Evolutionary conservation across 768 basidiomycete genomes (phyloP).

Genomic region (Podaxis mareebaensis): DNA sequence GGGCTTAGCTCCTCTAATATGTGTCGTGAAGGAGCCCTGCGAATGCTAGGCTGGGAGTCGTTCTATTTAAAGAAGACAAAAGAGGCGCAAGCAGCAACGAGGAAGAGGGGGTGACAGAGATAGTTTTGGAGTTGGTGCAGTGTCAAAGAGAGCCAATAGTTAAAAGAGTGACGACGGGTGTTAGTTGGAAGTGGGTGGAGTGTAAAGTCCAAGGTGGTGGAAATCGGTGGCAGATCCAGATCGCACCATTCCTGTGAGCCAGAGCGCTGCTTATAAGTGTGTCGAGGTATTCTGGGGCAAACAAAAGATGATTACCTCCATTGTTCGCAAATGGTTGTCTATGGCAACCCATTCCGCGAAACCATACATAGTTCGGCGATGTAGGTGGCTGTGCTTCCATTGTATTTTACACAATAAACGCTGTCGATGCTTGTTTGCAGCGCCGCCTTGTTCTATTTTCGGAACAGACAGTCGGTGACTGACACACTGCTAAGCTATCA

Average conservation of each 20-base stretch:
- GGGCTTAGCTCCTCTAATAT: not conserved
- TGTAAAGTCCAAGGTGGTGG: constrained; percentile 7
- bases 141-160: constrained; percentile 7
- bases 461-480: not conserved
- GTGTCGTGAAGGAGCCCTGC: not conserved
- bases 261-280: constrained; percentile 5
- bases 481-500: not conserved
- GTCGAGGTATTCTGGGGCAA: not conserved
- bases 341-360: constrained; percentile 3
- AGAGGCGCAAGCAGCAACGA: not conserved
- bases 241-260: constrained; percentile 18
- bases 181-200: constrained; percentile 6
- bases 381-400: constrained; percentile 9
- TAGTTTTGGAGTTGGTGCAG: not conserved
- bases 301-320: not conserved
- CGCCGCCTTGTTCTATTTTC: constrained; percentile 3
- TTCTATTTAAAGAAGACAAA: constrained; percentile 9
- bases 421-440: not conserved
- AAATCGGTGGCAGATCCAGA: constrained; percentile 27
- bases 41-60: constrained; percentile 3
- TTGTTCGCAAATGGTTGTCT: not conserved
- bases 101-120: constrained; percentile 1
- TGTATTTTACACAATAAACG: constrained; percentile 12
- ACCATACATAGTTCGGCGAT: not conserved
- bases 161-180: constrained; percentile 11